Evolutionary conservation across 352 stramenopile genomes (phyloP).

Genomic region (Phytopythium boreale): DNA sequence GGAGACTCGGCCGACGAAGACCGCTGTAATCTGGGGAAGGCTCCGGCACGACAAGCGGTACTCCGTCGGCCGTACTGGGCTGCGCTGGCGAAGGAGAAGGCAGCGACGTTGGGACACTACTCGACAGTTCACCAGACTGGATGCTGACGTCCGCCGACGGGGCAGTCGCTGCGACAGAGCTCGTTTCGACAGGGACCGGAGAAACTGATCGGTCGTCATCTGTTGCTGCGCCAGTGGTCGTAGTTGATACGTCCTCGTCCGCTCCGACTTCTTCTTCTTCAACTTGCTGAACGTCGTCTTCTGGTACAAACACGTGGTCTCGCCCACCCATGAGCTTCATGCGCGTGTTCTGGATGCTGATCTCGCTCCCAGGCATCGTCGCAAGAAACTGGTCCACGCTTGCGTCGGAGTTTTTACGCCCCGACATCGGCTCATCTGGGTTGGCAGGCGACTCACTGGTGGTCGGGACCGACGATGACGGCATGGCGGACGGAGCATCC

Average conservation of each 20-base stretch:
- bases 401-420: constrained; percentile 38
- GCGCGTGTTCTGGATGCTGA: constrained; percentile 86
- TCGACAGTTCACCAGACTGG: not conserved
- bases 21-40: constrained; percentile 14
- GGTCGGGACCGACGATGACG: constrained; percentile 16
- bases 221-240: not conserved
- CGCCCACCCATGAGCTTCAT: constrained; percentile 92
- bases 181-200: not conserved
- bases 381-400: constrained; percentile 73
- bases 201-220: not conserved
- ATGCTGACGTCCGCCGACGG: no score
- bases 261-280: not conserved
- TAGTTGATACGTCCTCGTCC: not conserved
- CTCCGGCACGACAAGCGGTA: not conserved
- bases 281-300: constrained; percentile 35
- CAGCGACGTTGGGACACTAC: not conserved
- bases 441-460: constrained; percentile 20
- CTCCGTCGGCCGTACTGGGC: not conserved
- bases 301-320: constrained; percentile 83
- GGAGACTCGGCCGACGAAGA: constrained; percentile 14
- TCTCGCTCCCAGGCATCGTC: constrained; percentile 88
- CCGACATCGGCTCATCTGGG: constrained; percentile 55
- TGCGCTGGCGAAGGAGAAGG: not conserved
- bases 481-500: not conserved
- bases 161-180: not conserved